Conservation (phyloP, 208 protist genomes). For the Novymonas esmeraldas region DNA sequence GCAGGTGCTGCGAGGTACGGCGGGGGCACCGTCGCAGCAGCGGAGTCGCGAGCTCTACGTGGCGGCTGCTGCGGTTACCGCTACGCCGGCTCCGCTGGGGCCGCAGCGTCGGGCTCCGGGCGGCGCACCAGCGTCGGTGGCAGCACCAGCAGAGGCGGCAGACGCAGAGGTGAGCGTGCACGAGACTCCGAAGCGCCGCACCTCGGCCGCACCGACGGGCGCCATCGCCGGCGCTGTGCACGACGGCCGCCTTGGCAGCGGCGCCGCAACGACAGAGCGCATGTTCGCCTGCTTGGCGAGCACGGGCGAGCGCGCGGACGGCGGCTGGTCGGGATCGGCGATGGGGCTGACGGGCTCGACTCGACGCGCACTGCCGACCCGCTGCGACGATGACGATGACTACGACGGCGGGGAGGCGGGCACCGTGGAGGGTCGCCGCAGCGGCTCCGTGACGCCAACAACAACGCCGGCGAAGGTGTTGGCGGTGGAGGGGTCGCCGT, state of each 20-base stretch:
- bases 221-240: not conserved
- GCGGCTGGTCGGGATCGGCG: constrained; percentile 19
- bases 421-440: not conserved
- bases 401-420: not conserved
- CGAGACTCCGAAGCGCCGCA: constrained; percentile 28
- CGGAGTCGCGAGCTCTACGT: no score
- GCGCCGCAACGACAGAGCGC: constrained; percentile 21
- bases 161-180: constrained; percentile 1
- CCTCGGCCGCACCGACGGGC: no score
- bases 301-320: constrained; percentile 30
- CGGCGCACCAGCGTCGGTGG: not conserved
- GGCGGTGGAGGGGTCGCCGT: constrained; percentile 33
- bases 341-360: constrained; percentile 34
- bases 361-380: constrained; percentile 9
- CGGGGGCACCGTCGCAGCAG: no score
- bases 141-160: no score
- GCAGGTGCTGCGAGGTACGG: not conserved
- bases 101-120: no score
- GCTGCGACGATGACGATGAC: constrained; percentile 11
- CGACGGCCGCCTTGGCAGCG: not conserved
- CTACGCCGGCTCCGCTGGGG: not conserved
- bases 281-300: constrained; percentile 22
- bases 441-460: constrained; percentile 19
- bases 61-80: not conserved
- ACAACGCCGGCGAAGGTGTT: constrained; percentile 33